Conservation (phyloP, 495 filamentous ascomycete genomes). For the Xylona heveae region DNA sequence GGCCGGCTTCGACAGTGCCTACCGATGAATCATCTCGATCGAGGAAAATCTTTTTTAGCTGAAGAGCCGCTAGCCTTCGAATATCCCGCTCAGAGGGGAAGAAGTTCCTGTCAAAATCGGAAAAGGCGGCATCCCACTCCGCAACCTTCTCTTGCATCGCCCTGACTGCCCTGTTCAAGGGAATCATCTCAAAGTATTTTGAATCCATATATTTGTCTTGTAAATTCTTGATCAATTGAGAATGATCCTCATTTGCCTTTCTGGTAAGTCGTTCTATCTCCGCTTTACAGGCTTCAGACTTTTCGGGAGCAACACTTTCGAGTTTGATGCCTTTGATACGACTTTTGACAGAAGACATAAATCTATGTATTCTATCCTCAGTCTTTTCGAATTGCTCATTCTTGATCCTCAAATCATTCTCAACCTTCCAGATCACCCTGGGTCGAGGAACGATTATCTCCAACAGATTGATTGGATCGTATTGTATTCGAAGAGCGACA, state of each 20-base stretch:
- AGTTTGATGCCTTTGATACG: slow-evolving; percentile 74
- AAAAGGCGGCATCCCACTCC: slow-evolving; percentile 81
- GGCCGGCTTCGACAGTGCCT: slow-evolving; percentile 34
- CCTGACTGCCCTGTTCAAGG: slow-evolving; percentile 69
- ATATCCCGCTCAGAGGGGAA: slow-evolving; percentile 98
- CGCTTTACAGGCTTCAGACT: slow-evolving; percentile 53
- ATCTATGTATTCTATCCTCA: slow-evolving; percentile 61
- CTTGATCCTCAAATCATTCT: slow-evolving; percentile 72
- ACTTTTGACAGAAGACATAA: slow-evolving; percentile 66
- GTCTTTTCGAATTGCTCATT: slow-evolving; percentile 72
- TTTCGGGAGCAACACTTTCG: slow-evolving; percentile 74
- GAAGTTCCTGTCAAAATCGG: slow-evolving; percentile 78
- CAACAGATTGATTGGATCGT: slow-evolving; percentile 77
- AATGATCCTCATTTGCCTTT: slow-evolving; percentile 64
- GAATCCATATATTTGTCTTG: slow-evolving; percentile 82
- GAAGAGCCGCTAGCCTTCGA: slow-evolving; percentile 67
- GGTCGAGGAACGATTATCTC: slow-evolving; percentile 86
- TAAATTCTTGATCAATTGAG: slow-evolving; percentile 45
- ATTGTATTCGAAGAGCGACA: slow-evolving; percentile 70
- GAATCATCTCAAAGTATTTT: slow-evolving; percentile 90
- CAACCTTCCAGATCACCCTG: slow-evolving; percentile 90
- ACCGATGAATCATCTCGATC: slow-evolving; percentile 61
- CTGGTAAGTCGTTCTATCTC: slow-evolving; percentile 58
- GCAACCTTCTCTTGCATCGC: slow-evolving; percentile 81
- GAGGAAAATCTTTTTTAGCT: slow-evolving; percentile 87